Base-by-base conservation (phyloP, 225 moss, liverwort and hornwort genomes). In the Polytrichum formosum region DNA sequence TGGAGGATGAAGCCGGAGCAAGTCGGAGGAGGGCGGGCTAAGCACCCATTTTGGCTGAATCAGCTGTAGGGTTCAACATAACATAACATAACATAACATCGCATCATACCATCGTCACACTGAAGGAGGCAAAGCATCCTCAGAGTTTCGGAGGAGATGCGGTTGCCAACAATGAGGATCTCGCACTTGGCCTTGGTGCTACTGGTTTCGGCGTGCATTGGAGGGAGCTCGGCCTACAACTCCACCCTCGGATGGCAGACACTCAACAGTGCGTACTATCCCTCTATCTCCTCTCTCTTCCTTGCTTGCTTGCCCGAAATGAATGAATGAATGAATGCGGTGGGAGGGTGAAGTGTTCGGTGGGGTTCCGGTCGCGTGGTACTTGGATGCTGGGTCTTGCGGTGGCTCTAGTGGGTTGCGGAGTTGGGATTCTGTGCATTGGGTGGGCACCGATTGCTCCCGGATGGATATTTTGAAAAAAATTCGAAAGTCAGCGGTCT, bases 211-310 rank as follows among this genome's bases (percentile, higher is more conserved):
- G 69, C 31, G 17, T 20, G 29, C 7, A 56, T 69, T 21, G 56
- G 22, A 31, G 56, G 69, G 21, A 58, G 56, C 28, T 59, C 22
- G 56, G 69, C 56, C 22, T 56, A 27, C 8, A 69, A 69, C 19
- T 19, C 19, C 19, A 56, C 69, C 19, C 28, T 69, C 56, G 69
- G 69, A 29, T 69, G 69, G 69, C 56, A 58, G 31, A 69, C 69
- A 16, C 31, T 69, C 21, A 6, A 5, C 4, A 21, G 69, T 69
- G 28, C n/a, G 55, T 69, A 58, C 30, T 46, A 0, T 46, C 13
- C 46, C 46, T 46, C 35, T 35, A 35, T 35, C 35, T 33, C 35
- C 35, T 35, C 8, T 31, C 7, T 2, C 46, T 16, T 46, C 4
- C 13, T 37, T 46, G 0, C 13, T 46, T 46, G 4, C 10, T 2